Percentiles rank a stretch among this genome's conserved stretches.
These are phyloP conservation scores for Auricularia heimuer DNA, from an alignment of 768 basidiomycete species.

Conservation along the genomic window DNA sequence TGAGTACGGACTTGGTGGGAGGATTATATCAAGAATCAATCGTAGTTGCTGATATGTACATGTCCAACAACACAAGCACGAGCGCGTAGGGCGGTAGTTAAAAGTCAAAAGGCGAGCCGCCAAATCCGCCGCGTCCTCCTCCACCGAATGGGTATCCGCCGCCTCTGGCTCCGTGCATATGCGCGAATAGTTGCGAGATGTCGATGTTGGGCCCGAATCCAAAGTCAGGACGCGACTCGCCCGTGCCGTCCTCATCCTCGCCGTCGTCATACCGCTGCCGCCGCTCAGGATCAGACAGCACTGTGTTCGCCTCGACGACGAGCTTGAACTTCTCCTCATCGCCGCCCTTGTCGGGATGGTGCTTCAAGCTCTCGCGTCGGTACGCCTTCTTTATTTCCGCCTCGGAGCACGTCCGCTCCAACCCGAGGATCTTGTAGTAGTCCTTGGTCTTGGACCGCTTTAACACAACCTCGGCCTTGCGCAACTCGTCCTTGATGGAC, in stretches of 20 bases:
- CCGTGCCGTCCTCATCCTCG: constrained; percentile 64
- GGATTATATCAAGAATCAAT: too few species aligned
- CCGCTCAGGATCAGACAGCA: constrained; percentile 66
- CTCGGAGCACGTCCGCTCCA: constrained; percentile 27
- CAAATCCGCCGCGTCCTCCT: not conserved
- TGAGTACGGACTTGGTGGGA: too few species aligned
- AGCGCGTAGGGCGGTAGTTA: too few species aligned
- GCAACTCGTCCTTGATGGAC: constrained; percentile 53
- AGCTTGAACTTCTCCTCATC: constrained; percentile 96
- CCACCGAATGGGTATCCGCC: not conserved
- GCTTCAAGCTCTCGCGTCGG: constrained; percentile 60
- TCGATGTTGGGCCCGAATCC: constrained; percentile 9
- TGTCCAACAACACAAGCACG: too few species aligned
- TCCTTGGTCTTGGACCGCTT: constrained; percentile 88
- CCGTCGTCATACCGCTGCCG: constrained; percentile 73
- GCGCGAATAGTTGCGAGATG: constrained; percentile 8
- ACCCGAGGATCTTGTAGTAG: constrained; percentile 69
- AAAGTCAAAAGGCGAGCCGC: not conserved
- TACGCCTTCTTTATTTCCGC: constrained; percentile 86
- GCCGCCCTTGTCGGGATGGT: constrained; percentile 43
- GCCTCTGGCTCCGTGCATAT: constrained; percentile 7
- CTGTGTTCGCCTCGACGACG: constrained; percentile 69
- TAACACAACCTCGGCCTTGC: constrained; percentile 70
- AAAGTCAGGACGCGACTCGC: constrained; percentile 5
- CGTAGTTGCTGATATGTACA: too few species aligned